Evolutionary conservation across 2,329 filamentous ascomycete species (phyloP), one percentile per base, ranked within the genome.

Genomic region (Zymoseptoria ardabiliae): DNA sequence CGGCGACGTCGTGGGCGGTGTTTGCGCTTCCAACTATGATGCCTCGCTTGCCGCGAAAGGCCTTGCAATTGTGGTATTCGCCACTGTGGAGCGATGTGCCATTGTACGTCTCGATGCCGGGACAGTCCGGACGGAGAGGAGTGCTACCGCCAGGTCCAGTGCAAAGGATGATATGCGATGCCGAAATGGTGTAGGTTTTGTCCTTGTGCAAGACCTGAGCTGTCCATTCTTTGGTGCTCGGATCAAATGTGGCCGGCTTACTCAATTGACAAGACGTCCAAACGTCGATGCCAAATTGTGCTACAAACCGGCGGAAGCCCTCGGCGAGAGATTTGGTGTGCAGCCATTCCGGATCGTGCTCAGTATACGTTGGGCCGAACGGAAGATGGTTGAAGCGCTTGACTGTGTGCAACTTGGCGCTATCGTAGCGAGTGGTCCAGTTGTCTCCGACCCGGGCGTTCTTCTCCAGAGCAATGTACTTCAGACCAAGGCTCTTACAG

Each of bases 11-110:
- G 66, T 80, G 78, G 1, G 74, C 78, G 0, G 77, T 79, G 62
- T 81, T 81, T 55, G 75, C 79, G 19, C 74, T 75, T 23, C 79
- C 78, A 17, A 81, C 69, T 0, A 81, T 74, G 30, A 80, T 65
- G 4, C 74, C 78, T 30, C 71, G 72, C 57, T 79, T 78, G 25
- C 76, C 76, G 20, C 69, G 69, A 67, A 70, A 76, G 4, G 57
- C 51, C 9, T 65, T 63, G 17, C 73, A 64, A 49, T 68, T 69
- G n/a, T 63, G 70, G 60, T 76, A 77, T 1, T 69, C 60, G 4
- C 66, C 69, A 0, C 72, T 72, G 60, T 78, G 75, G 3, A 74
- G 54, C 3, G 71, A 61, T 2, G 70, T 68, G 55, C 77, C 77
- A 59, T 71, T 66, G 64, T 76, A 80, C 9, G 59, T 58, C 2